Evolutionary conservation across 179 eudicot species (phyloP).

Genomic region (Pouteria campechiana): DNA sequence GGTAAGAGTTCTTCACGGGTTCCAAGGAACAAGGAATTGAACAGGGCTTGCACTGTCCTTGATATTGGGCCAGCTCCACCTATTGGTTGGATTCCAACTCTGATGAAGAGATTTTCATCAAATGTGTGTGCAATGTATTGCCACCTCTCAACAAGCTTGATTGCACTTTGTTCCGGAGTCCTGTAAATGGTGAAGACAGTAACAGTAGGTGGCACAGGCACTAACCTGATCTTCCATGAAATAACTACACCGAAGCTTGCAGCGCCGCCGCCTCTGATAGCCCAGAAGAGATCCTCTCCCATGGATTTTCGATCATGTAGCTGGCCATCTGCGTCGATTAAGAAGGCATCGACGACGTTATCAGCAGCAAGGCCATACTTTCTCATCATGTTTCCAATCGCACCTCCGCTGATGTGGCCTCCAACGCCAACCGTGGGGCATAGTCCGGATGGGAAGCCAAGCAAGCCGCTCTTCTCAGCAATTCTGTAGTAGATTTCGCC

Average conservation of each 20-base stretch:
- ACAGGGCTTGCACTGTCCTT: conserved; percentile 4
- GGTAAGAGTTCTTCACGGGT: conserved; percentile 4
- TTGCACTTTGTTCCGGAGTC: conserved; percentile 4
- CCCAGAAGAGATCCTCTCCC: conserved; percentile 28
- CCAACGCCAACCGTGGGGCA: conserved; percentile 57
- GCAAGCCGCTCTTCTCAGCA: conserved; percentile 21
- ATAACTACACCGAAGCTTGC: conserved; percentile 17
- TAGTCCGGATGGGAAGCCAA: conserved; percentile 43
- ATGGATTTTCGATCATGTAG: conserved; percentile 11
- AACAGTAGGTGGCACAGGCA: conserved; percentile 13
- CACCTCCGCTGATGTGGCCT: conserved; percentile 48
- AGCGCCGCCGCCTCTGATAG: conserved; percentile 25
- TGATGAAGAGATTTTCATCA: conserved; percentile 9
- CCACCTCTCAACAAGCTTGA: conserved; percentile 6
- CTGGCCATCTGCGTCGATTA: conserved; percentile 14
- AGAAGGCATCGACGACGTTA: conserved; percentile 12
- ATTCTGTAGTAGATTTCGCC: conserved; percentile 44
- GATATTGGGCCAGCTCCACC: too few relatives aligned
- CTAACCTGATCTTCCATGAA: conserved; percentile 13
- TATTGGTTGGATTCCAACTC: too few relatives aligned
- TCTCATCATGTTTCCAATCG: conserved; percentile 48
- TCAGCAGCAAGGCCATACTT: conserved; percentile 36
- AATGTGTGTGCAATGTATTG: conserved; percentile 6
- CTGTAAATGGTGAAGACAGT: conserved; percentile 11
- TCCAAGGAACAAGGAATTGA: conserved; percentile 15